Conservation (phyloP, 306 rosid species). For the Glycine soja region DNA sequence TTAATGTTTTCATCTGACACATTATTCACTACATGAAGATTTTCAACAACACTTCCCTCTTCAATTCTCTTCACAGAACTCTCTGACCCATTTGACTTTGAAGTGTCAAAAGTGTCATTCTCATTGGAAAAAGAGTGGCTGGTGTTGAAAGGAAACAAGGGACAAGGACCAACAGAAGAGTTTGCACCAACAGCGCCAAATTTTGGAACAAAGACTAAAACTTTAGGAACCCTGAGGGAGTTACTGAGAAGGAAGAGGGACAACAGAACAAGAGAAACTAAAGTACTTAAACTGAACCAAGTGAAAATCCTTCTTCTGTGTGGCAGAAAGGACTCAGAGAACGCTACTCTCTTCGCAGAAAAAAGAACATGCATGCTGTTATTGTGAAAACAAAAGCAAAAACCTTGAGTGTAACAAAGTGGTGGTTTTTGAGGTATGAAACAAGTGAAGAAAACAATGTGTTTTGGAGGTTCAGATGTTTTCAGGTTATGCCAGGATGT, state of each 20-base stretch:
- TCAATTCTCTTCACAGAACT: slow-evolving; percentile 3
- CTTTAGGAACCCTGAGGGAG: slow-evolving; percentile 50
- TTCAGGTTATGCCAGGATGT: not conserved
- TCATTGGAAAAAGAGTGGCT: not conserved
- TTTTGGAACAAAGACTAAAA: slow-evolving; percentile 48
- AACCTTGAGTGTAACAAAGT: not conserved
- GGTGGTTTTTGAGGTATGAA: not conserved
- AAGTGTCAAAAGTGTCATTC: slow-evolving; percentile 3
- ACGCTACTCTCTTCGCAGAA: slow-evolving; percentile 59
- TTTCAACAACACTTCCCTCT: slow-evolving; percentile 33
- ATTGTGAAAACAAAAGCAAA: not conserved
- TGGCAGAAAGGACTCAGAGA: slow-evolving; percentile 58
- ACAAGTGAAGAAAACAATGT: slow-evolving; percentile 17
- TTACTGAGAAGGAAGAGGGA: slow-evolving; percentile 50
- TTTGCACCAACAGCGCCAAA: slow-evolving; percentile 35
- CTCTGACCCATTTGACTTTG: slow-evolving; percentile 7
- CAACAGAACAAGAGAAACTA: slow-evolving; percentile 58
- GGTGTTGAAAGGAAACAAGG: slow-evolving; percentile 43
- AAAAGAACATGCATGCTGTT: slow-evolving; percentile 43
- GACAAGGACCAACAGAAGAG: slow-evolving; percentile 49
- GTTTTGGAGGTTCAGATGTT: not conserved
- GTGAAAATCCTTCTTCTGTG: slow-evolving; percentile 70
- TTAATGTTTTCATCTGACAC: slow-evolving; percentile 6
- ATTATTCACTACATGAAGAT: slow-evolving; percentile 39
- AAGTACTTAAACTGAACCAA: slow-evolving; percentile 70